Evolutionary conservation across 306 rosid genomes (phyloP).

Genomic region (Parietaria judaica): DNA sequence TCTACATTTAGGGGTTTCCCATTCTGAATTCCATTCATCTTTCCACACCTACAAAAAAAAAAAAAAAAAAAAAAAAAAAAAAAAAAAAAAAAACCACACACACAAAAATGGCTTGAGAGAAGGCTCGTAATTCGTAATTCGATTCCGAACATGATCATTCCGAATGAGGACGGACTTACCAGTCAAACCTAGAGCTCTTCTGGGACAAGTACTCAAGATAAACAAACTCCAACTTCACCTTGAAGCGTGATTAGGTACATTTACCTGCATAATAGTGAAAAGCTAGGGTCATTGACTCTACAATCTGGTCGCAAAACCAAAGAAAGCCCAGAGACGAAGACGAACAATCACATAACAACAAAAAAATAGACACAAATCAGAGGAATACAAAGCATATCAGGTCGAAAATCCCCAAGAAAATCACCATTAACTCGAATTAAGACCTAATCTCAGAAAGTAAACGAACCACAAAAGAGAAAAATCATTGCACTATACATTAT

Average conservation of each 20-base stretch:
- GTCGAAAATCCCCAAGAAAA: conserved; percentile 13
- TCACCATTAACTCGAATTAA: background rate
- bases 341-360: background rate
- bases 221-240: conserved; percentile 4
- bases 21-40: conserved; percentile 51
- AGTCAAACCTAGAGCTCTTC: conserved; percentile 3
- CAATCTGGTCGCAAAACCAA: background rate
- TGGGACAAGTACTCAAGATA: background rate
- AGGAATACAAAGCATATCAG: conserved; percentile 15
- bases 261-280: background rate
- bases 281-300: background rate
- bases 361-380: conserved; percentile 17
- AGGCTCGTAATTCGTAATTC: background rate
- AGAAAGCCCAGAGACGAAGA: background rate
- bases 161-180: background rate
- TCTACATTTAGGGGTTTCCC: conserved; percentile 42
- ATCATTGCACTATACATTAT: conserved; percentile 5
- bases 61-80: background rate
- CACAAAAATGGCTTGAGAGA: background rate
- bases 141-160: background rate
- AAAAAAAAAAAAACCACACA: no score
- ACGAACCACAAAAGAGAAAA: conserved; percentile 1
- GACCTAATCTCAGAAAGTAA: background rate
- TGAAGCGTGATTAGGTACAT: background rate
- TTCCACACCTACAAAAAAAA: conserved; percentile 29